Evolutionary conservation across 2,329 filamentous ascomycete genomes (phyloP).

Genomic region (Botrytis squamosa): DNA sequence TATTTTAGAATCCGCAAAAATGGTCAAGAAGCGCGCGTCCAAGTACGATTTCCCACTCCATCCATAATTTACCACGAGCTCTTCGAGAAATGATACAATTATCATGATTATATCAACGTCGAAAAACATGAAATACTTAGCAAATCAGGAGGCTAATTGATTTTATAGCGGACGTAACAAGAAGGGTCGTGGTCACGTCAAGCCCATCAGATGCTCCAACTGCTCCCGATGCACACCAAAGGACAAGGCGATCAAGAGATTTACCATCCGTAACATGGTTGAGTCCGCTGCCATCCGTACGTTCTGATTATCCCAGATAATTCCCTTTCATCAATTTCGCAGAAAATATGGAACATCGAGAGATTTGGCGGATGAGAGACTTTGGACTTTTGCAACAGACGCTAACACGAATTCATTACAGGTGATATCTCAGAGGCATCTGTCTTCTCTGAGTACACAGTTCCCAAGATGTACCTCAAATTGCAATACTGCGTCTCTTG

Average conservation of each 20-base stretch:
- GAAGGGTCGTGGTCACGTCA: constrained; percentile 99
- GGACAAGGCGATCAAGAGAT: constrained; percentile 99
- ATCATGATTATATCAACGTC: not conserved
- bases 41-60: constrained; percentile 49
- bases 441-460: constrained; percentile 98
- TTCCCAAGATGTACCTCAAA: constrained; percentile 99
- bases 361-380: not conserved
- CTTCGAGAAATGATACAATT: constrained; percentile 21
- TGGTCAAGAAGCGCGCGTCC: constrained; percentile 72
- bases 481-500: constrained; percentile 99
- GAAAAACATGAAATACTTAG: not conserved
- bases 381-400: not conserved
- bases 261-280: constrained; percentile 99
- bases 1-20: constrained; percentile 55
- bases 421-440: constrained; percentile 99
- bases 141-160: constrained; percentile 13
- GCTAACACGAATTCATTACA: constrained; percentile 43
- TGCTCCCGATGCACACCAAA: constrained; percentile 71
- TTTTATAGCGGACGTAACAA: constrained; percentile 88
- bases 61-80: not conserved
- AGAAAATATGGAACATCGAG: not conserved
- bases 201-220: constrained; percentile 94
- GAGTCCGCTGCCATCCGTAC: constrained; percentile 99
- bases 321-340: no score
- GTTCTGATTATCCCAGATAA: constrained; percentile 44